Percentiles rank a stretch among this genome's conserved stretches.
phyloP scores from a whole-genome alignment of 805 yeast species.

The Jamesozyma piceae region DNA sequence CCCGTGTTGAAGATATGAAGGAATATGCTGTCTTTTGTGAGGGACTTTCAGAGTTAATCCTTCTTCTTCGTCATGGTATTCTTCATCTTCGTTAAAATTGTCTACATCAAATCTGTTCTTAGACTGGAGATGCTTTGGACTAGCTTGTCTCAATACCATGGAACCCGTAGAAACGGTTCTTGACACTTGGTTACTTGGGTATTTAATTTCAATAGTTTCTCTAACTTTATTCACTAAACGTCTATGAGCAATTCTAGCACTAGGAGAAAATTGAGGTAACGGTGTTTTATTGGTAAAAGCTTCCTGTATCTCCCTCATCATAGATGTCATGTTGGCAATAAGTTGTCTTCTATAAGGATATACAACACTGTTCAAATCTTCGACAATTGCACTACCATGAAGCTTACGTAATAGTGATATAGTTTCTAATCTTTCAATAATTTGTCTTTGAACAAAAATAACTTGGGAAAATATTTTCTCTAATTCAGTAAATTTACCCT shows the following conservation, averaged over 20 bases:
- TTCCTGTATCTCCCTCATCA: slow-evolving; percentile 36
- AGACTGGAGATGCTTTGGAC: background rate
- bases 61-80: slow-evolving; percentile 18
- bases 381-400: slow-evolving; percentile 40
- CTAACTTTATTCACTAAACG: slow-evolving; percentile 37
- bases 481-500: slow-evolving; percentile 36
- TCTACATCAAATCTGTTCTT: background rate
- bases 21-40: background rate
- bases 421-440: slow-evolving; percentile 40
- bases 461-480: slow-evolving; percentile 36
- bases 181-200: slow-evolving; percentile 5
- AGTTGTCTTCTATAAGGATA: slow-evolving; percentile 38
- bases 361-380: slow-evolving; percentile 34
- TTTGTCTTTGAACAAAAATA: slow-evolving; percentile 37
- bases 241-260: slow-evolving; percentile 40
- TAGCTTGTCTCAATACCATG: too few relatives aligned
- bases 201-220: slow-evolving; percentile 28
- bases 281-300: slow-evolving; percentile 39
- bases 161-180: too few relatives aligned
- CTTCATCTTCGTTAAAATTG: background rate
- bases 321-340: slow-evolving; percentile 33
- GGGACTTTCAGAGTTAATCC: background rate
- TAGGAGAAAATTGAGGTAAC: slow-evolving; percentile 42
- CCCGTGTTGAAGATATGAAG: background rate
- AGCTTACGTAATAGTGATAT: slow-evolving; percentile 34